A percentile compares a stretch with the other conserved stretches of the same genome.
These are phyloP conservation scores for Dothidotthia symphoricarpi DNA, from an alignment of 2,329 filamentous ascomycete species.

Conservation along the genomic window DNA sequence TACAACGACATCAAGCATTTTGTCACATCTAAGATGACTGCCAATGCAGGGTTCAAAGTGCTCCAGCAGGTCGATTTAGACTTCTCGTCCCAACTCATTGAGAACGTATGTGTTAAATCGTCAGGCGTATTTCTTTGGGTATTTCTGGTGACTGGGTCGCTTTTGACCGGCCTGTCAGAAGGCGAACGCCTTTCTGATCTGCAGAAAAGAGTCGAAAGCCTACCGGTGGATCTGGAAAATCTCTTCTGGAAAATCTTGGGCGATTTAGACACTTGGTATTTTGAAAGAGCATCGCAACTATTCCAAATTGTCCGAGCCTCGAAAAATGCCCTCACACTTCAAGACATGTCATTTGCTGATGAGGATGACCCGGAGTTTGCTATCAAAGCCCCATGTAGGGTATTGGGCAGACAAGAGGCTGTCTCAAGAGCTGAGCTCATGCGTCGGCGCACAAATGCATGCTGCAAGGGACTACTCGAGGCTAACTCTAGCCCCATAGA, in stretches of 20 bases:
- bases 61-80: neutral
- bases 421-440: neutral
- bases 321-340: conserved; percentile 2
- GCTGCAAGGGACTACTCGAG: conserved; percentile 14
- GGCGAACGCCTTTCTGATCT: conserved; percentile 8
- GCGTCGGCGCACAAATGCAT: conserved; percentile 5
- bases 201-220: conserved; percentile 4
- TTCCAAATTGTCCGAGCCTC: conserved; percentile 10
- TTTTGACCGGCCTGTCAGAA: conserved; percentile 8
- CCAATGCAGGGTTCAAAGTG: neutral
- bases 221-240: conserved; percentile 13
- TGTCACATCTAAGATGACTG: neutral
- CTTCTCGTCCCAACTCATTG: conserved; percentile 1
- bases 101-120: conserved; percentile 10
- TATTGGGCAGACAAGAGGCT: neutral
- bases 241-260: conserved; percentile 14
- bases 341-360: conserved; percentile 13
- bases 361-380: conserved; percentile 4
- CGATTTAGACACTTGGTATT: conserved; percentile 4
- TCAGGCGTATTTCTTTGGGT: conserved; percentile 19
- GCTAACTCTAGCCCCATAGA: neutral
- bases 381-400: neutral
- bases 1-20: conserved; percentile 15
- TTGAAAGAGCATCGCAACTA: conserved; percentile 10
- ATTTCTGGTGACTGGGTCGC: conserved; percentile 8